Base-by-base conservation (phyloP, 169 alveolate genomes). In the Ichthyophthirius multifiliis region DNA sequence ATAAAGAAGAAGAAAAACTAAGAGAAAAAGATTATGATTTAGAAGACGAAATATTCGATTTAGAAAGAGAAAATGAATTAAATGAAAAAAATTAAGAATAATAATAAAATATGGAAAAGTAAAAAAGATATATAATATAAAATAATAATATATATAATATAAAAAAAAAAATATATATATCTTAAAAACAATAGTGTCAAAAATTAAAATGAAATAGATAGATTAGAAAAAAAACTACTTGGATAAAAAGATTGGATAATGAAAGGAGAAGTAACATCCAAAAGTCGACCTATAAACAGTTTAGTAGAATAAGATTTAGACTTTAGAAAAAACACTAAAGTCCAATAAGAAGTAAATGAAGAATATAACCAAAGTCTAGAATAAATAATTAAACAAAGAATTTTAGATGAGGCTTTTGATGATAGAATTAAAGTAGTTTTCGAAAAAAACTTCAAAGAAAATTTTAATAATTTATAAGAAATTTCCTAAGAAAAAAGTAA, bases 331-430 rank as follows among this genome's bases (percentile, higher is more conserved):
- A 81, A 81, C 32, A 81, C 62, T 45, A 62, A 67, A 30, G 43
- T 18, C 15, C 32, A 63, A 23, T 44, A 81, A 30, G 74, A 79
- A 39, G 31, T 76, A 35, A 48, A 45, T 48, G 65, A 67, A 48
- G 48, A 71, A 23, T 48, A 73, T 39, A 41, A 30, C 30, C n/a
- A 47, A 32, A 73, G 39, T 10, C 55, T 81, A 27, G 74, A 65
- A 48, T 81, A 74, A 9, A 46, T 81, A 16, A 81, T 81, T 0
- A 81, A 81, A 62, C 31, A 81, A 64, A 35, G 86, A 35, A 76
- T 81, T 39, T 4, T 71, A 43, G 86, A 81, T 73, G 86, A 81
- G 55, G 71, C 76, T 27, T 81, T 71, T 55, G 86, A 81, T 48
- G 86, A 81, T 48, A 81, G 86, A 81, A 32, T 71, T 47, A 81